Conservation (phyloP, 2,329 filamentous ascomycete species). For the Aspergillus sp. region DNA sequence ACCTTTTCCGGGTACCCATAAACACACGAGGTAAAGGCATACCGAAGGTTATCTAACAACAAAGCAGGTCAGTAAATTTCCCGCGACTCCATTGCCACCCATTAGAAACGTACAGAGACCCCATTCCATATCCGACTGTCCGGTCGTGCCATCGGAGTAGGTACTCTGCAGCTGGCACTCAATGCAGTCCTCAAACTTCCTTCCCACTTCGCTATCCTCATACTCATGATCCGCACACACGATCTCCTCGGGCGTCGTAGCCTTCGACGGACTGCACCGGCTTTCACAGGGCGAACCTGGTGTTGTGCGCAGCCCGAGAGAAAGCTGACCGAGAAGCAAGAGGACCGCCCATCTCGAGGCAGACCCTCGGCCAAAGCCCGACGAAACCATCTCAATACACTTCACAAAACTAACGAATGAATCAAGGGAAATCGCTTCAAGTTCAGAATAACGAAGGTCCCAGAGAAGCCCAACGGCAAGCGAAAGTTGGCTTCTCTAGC, state of each 20-base stretch:
- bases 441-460: background rate
- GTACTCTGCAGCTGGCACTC: constrained; percentile 48
- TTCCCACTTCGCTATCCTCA: constrained; percentile 37
- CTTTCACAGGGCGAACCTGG: constrained; percentile 45
- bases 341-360: constrained; percentile 26
- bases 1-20: constrained; percentile 45
- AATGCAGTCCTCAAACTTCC: constrained; percentile 46
- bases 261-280: constrained; percentile 37
- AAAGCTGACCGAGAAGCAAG: constrained; percentile 27
- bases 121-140: constrained; percentile 51
- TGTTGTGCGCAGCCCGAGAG: constrained; percentile 37
- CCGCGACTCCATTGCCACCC: background rate
- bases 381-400: constrained; percentile 26
- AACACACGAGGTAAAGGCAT: constrained; percentile 49
- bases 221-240: constrained; percentile 47
- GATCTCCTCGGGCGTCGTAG: constrained; percentile 48
- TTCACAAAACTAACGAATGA: background rate
- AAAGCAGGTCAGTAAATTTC: background rate
- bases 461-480: constrained; percentile 8
- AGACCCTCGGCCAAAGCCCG: constrained; percentile 19
- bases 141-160: constrained; percentile 36
- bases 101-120: constrained; percentile 47
- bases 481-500: constrained; percentile 13
- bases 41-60: constrained; percentile 52
- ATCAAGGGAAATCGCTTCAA: background rate